Conservation (phyloP, 345 rosid species). For the Eucalyptus sp. region DNA sequence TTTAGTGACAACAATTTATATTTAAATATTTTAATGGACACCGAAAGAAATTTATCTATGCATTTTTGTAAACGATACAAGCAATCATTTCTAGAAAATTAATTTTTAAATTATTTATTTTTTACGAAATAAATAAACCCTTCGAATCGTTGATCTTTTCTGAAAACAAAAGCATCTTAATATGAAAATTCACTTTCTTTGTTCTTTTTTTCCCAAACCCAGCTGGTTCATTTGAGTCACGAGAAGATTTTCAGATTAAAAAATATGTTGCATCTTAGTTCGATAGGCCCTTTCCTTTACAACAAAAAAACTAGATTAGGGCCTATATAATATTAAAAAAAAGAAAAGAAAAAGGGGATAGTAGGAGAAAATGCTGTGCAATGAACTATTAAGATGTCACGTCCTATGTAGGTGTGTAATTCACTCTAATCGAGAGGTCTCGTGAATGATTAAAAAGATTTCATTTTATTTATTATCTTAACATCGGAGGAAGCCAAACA, state of each 20-base stretch:
- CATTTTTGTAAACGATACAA: not conserved
- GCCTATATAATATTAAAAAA: not conserved
- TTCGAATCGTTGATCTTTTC: rapidly evolving
- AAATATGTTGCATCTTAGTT: not conserved
- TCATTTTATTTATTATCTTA: not conserved
- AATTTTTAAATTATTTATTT: no score
- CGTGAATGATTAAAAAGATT: not conserved
- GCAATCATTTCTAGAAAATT: no score
- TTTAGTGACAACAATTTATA: not conserved
- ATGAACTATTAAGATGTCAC: not conserved
- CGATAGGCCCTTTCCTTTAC: not conserved
- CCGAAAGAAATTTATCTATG: rapidly evolving
- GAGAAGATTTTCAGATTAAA: not conserved
- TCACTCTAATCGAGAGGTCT: not conserved
- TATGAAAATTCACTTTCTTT: not conserved
- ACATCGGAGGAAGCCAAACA: not conserved
- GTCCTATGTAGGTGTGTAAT: not conserved
- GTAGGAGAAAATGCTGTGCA: not conserved
- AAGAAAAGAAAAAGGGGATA: rapidly evolving
- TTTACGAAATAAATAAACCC: no score
- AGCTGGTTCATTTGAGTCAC: not conserved
- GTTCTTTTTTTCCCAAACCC: not conserved
- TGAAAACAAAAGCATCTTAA: not conserved
- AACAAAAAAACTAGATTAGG: not conserved
- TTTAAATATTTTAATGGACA: no score